Percentiles rank a stretch among this genome's conserved stretches.
Conservation (phyloP, 805 yeast genomes). For the Ogataea thermomethanolica region DNA sequence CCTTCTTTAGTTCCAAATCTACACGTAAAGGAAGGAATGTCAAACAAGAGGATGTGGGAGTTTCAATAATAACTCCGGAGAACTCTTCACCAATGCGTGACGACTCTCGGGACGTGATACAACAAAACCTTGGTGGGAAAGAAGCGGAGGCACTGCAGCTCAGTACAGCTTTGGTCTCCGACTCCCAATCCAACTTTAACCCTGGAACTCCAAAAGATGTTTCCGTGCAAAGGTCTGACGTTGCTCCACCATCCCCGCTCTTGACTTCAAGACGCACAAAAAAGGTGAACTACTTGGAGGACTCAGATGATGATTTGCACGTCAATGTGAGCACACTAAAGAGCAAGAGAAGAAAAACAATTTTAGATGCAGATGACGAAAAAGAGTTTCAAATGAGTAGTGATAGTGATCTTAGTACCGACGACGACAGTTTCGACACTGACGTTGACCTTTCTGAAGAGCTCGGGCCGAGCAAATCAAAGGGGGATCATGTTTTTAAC, state of each 20-base stretch:
- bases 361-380: slow-evolving; percentile 15
- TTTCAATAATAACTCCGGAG: slow-evolving; percentile 23
- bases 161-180: neutral
- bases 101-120: neutral
- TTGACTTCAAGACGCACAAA: slow-evolving; percentile 13
- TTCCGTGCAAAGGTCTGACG: too few relatives aligned
- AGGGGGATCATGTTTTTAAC: slow-evolving; percentile 4
- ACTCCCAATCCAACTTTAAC: neutral
- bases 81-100: slow-evolving; percentile 24
- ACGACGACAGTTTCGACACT: slow-evolving; percentile 26
- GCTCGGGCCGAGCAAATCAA: neutral
- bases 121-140: slow-evolving; percentile 3
- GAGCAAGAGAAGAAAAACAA: slow-evolving; percentile 13
- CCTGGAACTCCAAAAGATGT: neutral
- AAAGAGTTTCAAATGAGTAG: slow-evolving; percentile 16
- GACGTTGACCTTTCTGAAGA: slow-evolving; percentile 17
- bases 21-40: neutral
- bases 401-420: slow-evolving; percentile 14
- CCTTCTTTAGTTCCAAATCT: slow-evolving; percentile 26
- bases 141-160: slow-evolving; percentile 5
- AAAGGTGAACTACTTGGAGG: slow-evolving; percentile 18
- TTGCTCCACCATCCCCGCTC: slow-evolving; percentile 4
- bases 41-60: neutral
- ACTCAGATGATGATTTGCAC: slow-evolving; percentile 15
- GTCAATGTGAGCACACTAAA: slow-evolving; percentile 2